Evolutionary conservation across 495 filamentous ascomycete genomes (phyloP).

Genomic region (Melanomma pulvis-pyrius): DNA sequence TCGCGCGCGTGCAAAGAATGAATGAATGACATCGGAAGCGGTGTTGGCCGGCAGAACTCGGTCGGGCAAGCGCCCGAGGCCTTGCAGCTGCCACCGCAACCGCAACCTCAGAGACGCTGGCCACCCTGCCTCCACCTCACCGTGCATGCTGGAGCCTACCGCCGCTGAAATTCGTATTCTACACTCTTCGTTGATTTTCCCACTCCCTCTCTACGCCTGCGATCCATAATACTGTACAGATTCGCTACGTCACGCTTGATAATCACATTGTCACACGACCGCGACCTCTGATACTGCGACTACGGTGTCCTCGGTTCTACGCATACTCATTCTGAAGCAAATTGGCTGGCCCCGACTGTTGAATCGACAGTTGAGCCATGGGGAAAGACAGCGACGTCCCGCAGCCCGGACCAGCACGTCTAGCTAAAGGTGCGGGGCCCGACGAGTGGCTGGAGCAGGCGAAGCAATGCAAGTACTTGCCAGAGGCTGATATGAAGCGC

Average conservation of each 20-base stretch:
- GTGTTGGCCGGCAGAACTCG: constrained; percentile 10
- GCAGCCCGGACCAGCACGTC: constrained; percentile 85
- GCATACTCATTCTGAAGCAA: not conserved
- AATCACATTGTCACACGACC: constrained; percentile 30
- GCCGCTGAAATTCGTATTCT: not conserved
- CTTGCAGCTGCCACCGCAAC: constrained; percentile 24
- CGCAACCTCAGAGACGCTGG: not conserved
- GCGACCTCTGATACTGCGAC: constrained; percentile 10
- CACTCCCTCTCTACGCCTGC: not conserved
- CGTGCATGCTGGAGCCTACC: constrained; percentile 19
- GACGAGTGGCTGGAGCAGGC: constrained; percentile 96
- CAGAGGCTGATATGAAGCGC: constrained; percentile 95
- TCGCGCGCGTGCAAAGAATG: not conserved
- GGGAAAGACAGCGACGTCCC: constrained; percentile 66
- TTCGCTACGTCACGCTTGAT: constrained; percentile 33
- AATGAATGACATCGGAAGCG: not conserved
- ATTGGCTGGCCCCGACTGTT: not conserved
- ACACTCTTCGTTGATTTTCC: not conserved
- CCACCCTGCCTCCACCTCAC: constrained; percentile 17
- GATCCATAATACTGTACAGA: constrained; percentile 27
- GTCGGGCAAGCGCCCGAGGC: constrained; percentile 22
- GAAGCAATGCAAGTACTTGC: constrained; percentile 94
- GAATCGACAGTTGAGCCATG: constrained; percentile 41
- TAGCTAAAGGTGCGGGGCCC: constrained; percentile 78
- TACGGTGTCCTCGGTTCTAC: constrained; percentile 1